These are phyloP conservation scores for Phyllosticta capitalensis DNA, from an alignment of 2,329 filamentous ascomycete genomes.

Conservation along the genomic window DNA sequence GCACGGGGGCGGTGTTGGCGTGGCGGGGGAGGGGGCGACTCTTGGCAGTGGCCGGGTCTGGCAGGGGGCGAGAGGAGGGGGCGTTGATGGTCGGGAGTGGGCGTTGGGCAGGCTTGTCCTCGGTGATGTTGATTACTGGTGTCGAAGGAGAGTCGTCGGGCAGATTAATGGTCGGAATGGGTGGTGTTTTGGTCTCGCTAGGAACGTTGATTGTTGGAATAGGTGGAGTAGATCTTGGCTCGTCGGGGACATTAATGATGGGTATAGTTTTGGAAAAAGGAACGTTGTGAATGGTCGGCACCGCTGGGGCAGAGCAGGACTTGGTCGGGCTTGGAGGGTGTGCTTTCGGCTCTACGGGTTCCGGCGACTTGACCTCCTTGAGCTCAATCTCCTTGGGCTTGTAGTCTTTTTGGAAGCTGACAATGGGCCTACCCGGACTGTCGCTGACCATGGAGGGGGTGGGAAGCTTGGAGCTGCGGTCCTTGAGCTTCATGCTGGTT, in stretches of 20 bases:
- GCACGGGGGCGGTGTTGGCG: constrained; percentile 25
- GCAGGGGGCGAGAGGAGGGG: constrained; percentile 6
- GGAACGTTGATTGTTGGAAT: neutral
- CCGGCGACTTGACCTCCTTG: constrained; percentile 38
- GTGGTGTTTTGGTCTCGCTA: constrained; percentile 8
- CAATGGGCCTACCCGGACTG: constrained; percentile 81
- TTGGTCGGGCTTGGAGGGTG: constrained; percentile 21
- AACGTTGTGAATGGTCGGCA: constrained; percentile 43
- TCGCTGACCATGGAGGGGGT: constrained; percentile 88
- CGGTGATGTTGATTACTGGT: constrained; percentile 16
- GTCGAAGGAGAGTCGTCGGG: constrained; percentile 31
- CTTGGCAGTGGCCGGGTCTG: constrained; percentile 3
- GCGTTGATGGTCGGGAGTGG: constrained; percentile 13
- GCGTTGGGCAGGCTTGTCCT: constrained; percentile 19
- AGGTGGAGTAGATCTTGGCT: neutral
- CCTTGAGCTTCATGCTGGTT: constrained; percentile 78
- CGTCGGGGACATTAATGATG: constrained; percentile 19
- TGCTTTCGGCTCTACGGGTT: constrained; percentile 14
- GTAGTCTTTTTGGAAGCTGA: constrained; percentile 89
- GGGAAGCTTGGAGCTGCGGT: constrained; percentile 78
- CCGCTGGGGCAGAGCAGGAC: constrained; percentile 30
- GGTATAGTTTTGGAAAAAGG: constrained; percentile 23
- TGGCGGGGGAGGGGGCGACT: constrained; percentile 23
- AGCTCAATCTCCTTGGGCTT: constrained; percentile 65
- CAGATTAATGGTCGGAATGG: constrained; percentile 37